Conservation (phyloP, 2,329 filamentous ascomycete species). For the Colletotrichum sansevieriae region DNA sequence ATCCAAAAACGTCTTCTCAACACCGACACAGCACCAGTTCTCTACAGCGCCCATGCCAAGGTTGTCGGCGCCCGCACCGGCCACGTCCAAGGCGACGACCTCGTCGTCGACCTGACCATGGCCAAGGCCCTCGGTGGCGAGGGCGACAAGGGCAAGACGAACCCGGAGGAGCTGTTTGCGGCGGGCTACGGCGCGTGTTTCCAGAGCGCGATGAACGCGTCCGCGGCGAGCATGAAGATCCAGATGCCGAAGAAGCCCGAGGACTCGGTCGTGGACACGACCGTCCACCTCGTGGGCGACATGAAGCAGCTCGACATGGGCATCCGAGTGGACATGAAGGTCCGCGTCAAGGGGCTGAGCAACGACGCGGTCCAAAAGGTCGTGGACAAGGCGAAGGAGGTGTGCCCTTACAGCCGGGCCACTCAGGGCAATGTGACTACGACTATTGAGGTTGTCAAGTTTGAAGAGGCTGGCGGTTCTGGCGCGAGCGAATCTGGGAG, state of each 20-base stretch:
- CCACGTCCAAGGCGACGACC: constrained; percentile 47
- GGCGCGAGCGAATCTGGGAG: background rate
- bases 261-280: constrained; percentile 56
- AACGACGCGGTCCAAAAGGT: constrained; percentile 46
- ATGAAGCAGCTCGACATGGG: constrained; percentile 60
- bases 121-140: constrained; percentile 57
- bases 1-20: constrained; percentile 49
- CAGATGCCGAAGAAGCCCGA: constrained; percentile 54
- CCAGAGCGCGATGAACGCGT: constrained; percentile 60
- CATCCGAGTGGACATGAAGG: constrained; percentile 57
- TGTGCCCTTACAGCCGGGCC: constrained; percentile 48
- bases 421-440: constrained; percentile 47
- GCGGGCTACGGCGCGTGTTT: constrained; percentile 62
- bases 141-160: constrained; percentile 57
- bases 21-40: constrained; percentile 53
- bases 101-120: constrained; percentile 55
- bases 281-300: constrained; percentile 59
- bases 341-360: constrained; percentile 50
- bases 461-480: constrained; percentile 3
- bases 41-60: constrained; percentile 54
- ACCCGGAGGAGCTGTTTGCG: constrained; percentile 61
- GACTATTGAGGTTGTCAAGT: constrained; percentile 44
- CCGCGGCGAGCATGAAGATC: constrained; percentile 54
- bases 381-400: constrained; percentile 46
- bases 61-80: constrained; percentile 54